Evolutionary conservation across 257 asterid species (phyloP), one percentile per base, ranked within the genome.

Genomic region (Vinca minor): DNA sequence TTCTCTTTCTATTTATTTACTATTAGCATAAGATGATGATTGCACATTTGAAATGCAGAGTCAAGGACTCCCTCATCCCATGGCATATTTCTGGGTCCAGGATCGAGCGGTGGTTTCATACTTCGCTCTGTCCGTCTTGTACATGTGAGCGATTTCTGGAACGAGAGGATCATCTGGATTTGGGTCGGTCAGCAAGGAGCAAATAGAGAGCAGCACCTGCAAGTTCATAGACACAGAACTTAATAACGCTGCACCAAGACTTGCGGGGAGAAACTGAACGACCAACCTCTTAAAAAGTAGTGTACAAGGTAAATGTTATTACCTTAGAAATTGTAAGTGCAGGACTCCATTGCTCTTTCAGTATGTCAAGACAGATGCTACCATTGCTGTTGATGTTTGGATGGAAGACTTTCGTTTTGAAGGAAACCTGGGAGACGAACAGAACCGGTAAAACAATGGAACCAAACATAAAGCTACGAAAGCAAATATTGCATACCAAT

Each of bases 111-210:
- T 88, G 58, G 77, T 69, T 79, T 86, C 96, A 11, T 88, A 88
- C 84, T 86, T 84, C 50, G 63, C 69, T 68, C 77, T 82, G 45
- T 88, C 88, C 0, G 80, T 82, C 87, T 82, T 88, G 85, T 88
- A 88, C 73, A 67, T 76, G 72, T 86, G 85, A 69, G 96, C 96
- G 54, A 88, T 86, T 77, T 88, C 95, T 2, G 95, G 95, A 58
- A 85, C 95, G 25, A 88, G 87, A 32, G 96, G 96, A 73, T 88
- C 96, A 34, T 86, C 89, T 2, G 95, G 89, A 29, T 88, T 88
- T 66, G 96, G 96, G 67, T 88, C 96, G 9, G 96, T 88, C 76
- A 88, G 69, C 83, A 87, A 71, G 12, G 95, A 87, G 80, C 93
- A 84, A 35, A 87, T 81, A 18, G 95, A 87, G 25, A 88, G 92